Conservation (phyloP, 208 protist species). For the Phytomonas sp. region DNA sequence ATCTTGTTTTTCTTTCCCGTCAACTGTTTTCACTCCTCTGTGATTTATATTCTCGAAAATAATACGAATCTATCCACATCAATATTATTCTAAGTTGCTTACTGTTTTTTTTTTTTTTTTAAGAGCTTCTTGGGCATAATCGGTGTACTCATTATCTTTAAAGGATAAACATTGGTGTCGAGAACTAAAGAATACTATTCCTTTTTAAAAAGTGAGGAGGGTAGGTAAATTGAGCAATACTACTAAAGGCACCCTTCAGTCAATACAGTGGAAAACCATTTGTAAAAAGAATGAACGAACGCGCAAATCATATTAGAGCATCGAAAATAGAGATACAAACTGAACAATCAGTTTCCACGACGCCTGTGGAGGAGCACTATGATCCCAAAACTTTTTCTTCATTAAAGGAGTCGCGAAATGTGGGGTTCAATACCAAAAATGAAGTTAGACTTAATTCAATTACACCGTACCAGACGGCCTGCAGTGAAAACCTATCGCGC, state of each 20-base stretch:
- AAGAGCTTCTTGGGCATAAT: neutral
- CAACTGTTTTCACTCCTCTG: constrained; percentile 1
- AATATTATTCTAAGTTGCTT: constrained; percentile 7
- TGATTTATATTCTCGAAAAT: constrained; percentile 8
- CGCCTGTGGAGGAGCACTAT: neutral
- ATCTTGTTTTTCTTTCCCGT: constrained; percentile 1
- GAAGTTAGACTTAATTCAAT: neutral
- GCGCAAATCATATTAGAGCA: neutral
- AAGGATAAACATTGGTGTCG: neutral
- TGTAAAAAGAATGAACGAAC: neutral
- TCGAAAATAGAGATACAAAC: neutral
- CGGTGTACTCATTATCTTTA: constrained; percentile 3
- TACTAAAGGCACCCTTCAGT: neutral
- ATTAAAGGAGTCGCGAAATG: neutral
- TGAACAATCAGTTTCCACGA: neutral
- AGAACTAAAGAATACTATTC: neutral
- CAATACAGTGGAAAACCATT: neutral
- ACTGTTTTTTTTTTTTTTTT: constrained; percentile 4
- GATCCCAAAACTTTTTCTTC: neutral
- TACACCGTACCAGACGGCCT: neutral
- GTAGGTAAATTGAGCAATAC: neutral
- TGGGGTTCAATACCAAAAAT: neutral
- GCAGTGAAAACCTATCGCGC: neutral
- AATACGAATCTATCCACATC: neutral
- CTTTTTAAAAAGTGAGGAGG: neutral